phyloP scores from a whole-genome alignment of 306 rosid genomes.

The Pterocarpus macrocarpus region DNA sequence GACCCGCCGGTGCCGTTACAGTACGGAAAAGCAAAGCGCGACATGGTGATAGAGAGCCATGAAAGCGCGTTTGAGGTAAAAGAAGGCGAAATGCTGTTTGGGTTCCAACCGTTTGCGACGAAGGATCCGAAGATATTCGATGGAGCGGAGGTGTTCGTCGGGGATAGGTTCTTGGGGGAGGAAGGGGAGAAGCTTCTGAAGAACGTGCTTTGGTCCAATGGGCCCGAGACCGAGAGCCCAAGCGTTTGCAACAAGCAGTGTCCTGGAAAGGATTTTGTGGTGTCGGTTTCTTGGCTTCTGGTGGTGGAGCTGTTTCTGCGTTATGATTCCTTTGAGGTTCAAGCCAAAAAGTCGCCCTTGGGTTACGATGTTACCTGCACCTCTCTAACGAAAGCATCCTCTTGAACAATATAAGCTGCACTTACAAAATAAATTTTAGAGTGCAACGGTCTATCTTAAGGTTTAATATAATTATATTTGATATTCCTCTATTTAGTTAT shows the following conservation, averaged over 20 bases:
- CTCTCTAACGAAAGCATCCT: constrained; percentile 70
- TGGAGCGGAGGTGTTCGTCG: constrained; percentile 67
- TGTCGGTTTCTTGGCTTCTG: constrained; percentile 65
- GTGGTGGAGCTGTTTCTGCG: constrained; percentile 80
- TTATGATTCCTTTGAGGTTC: constrained; percentile 75
- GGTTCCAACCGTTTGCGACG: constrained; percentile 93
- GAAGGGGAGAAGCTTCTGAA: constrained; percentile 81
- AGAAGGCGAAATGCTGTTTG: constrained; percentile 81
- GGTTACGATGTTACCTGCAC: constrained; percentile 75
- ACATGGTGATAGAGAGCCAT: constrained; percentile 78
- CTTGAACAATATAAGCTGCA: no score
- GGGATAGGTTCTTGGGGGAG: constrained; percentile 82
- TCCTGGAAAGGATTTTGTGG: constrained; percentile 82
- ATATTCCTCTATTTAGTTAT: no score
- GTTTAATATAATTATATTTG: no score
- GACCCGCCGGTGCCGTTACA: constrained; percentile 90
- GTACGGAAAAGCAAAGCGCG: constrained; percentile 78
- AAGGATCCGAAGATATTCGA: constrained; percentile 82
- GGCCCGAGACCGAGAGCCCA: constrained; percentile 76
- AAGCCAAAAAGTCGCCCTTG: constrained; percentile 54
- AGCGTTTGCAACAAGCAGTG: constrained; percentile 75
- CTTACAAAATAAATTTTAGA: no score
- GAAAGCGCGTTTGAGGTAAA: constrained; percentile 76
- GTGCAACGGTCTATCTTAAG: no score
- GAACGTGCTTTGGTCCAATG: constrained; percentile 94